Percentiles rank a stretch among this genome's conserved stretches.
Conservation (phyloP, 768 basidiomycete species). For the Pleurotus cornucopiae region DNA sequence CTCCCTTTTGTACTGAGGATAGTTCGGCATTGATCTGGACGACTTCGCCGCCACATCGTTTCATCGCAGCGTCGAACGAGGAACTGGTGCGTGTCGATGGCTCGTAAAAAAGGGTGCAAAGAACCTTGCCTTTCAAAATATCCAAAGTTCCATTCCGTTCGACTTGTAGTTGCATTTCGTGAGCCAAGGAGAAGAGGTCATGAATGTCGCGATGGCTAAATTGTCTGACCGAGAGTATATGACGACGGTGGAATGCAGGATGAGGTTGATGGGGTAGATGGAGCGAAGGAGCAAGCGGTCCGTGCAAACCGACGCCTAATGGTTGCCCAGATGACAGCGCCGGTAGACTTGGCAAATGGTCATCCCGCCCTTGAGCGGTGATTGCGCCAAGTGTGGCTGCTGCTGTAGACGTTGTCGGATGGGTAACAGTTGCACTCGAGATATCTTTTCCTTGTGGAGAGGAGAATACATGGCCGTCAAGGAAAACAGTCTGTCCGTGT, state of each 20-base stretch:
- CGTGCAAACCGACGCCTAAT: constrained; percentile 26
- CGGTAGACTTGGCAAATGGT: constrained; percentile 18
- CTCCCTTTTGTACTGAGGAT: constrained; percentile 92
- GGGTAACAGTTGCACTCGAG: constrained; percentile 54
- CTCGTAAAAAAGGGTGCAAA: constrained; percentile 94
- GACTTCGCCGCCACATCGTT: constrained; percentile 93
- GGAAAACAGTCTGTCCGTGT: constrained; percentile 82
- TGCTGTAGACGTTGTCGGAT: constrained; percentile 19
- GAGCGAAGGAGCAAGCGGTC: constrained; percentile 24
- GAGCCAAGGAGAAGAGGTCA: constrained; percentile 89
- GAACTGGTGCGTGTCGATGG: constrained; percentile 93
- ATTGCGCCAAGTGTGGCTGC: not conserved
- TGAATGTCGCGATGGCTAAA: constrained; percentile 87
- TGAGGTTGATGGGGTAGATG: constrained; percentile 57
- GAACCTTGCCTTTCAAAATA: constrained; percentile 84
- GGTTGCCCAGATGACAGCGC: constrained; percentile 16
- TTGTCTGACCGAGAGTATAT: constrained; percentile 93
- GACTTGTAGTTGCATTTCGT: constrained; percentile 95
- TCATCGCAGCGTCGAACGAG: constrained; percentile 99
- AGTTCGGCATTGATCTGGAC: constrained; percentile 77
- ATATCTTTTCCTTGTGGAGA: constrained; percentile 66
- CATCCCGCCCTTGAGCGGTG: not conserved
- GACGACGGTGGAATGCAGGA: constrained; percentile 87
- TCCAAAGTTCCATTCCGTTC: constrained; percentile 88
- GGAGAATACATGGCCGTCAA: constrained; percentile 75